Evolutionary conservation across 257 asterid species (phyloP).

Genomic region (Solanum paucissectum): DNA sequence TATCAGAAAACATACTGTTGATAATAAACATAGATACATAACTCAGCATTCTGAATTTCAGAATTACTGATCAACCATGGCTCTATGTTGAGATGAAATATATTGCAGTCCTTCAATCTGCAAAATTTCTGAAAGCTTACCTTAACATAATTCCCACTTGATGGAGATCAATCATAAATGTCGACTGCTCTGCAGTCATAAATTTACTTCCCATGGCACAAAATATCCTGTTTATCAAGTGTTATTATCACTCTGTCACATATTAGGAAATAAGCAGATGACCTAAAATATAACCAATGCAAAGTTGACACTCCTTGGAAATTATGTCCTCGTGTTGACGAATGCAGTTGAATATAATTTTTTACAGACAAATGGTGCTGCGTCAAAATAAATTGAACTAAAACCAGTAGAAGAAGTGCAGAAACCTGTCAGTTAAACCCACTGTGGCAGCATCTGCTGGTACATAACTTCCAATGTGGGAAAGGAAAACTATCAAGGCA

Average conservation of each 20-base stretch:
- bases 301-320: background rate
- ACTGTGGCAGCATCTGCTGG: conserved; percentile 97
- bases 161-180: conserved; percentile 98
- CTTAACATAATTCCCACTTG: conserved; percentile 96
- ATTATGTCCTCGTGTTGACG: background rate
- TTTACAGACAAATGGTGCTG: background rate
- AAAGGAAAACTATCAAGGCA: conserved; percentile 90
- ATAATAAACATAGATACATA: background rate
- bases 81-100: background rate
- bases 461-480: conserved; percentile 93
- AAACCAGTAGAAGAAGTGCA: conserved; percentile 3
- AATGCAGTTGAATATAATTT: background rate
- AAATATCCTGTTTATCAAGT: conserved; percentile 55
- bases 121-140: conserved; percentile 20
- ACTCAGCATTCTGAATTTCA: background rate
- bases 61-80: background rate
- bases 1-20: background rate
- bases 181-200: conserved; percentile 96
- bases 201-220: conserved; percentile 91
- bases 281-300: background rate
- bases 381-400: background rate
- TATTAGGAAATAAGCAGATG: background rate
- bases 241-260: background rate
- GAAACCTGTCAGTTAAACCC: conserved; percentile 91
- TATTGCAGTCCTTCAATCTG: background rate